Evolutionary conservation across 2,329 filamentous ascomycete genomes (phyloP), one percentile per base, ranked within the genome.

Genomic region (Exophiala oligosperma): DNA sequence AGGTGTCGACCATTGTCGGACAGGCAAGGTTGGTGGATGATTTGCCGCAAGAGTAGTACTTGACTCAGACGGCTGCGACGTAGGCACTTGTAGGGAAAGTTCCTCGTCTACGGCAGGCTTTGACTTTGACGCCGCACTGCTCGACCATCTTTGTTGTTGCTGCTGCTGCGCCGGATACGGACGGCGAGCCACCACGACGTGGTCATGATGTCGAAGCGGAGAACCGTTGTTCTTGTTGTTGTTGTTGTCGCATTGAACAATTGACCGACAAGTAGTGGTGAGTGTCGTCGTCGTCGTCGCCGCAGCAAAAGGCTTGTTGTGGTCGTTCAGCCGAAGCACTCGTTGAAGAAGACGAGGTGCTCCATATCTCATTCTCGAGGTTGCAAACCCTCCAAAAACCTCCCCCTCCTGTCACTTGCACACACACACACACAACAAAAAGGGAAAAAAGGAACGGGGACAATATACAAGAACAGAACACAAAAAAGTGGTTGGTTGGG

Each of bases 1-100:
- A 12, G 93, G 92, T 2, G 93, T 99, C 2, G 92, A 96, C 92
- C 92, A 97, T 78, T 90, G 78, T 62, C 88, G 81, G 35, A 72
- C 69, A 72, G 32, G 70, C 14, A 61, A 52, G 3, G 48, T 49
- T 17, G 17, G 17, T 17, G 17, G 17, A n/a, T 48, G 52, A 32
- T 17, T 54, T 1, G 56, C 21, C 14, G 51, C 26, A 17, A 17
- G 17, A 17, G 17, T 17, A n/a, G 49, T 21, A 8, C 41, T 48
- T 8, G 53, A 24, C 53, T 53, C 44, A n/a, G 55, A 23, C 49
- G 32, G 38, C 41, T 57, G 54, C 35, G 23, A 8, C 28, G 46
- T 12, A 9, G 21, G 46, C 12, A 29, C 24, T 8, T 35, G 6
- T 8, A 3, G n/a, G 17, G 17, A 17, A 17, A 17, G 17, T 6